Evolutionary conservation across 768 basidiomycete genomes (phyloP).

Genomic region (Hygrophorus russula): DNA sequence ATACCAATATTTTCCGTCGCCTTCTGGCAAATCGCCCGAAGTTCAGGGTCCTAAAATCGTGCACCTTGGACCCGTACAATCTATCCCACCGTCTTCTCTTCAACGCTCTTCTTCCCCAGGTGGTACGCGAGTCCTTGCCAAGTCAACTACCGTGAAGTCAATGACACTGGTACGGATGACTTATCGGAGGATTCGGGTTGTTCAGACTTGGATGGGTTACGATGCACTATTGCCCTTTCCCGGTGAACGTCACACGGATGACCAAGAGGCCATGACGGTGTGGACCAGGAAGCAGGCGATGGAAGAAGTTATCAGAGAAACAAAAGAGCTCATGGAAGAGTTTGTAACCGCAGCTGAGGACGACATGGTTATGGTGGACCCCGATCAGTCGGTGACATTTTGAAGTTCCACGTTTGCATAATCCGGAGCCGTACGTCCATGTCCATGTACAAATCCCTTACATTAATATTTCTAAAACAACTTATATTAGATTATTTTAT

Average conservation of each 20-base stretch:
- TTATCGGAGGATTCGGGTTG: slow-evolving; percentile 47
- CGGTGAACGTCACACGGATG: slow-evolving; percentile 17
- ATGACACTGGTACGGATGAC: slow-evolving; percentile 42
- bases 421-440: too few relatives aligned
- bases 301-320: slow-evolving; percentile 41
- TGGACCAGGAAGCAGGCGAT: slow-evolving; percentile 49
- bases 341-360: slow-evolving; percentile 21
- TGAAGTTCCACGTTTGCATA: too few relatives aligned
- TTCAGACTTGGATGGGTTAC: slow-evolving; percentile 59
- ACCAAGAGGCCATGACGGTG: slow-evolving; percentile 25
- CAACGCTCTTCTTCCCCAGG: slow-evolving; percentile 6
- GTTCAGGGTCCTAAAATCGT: slow-evolving; percentile 3
- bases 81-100: slow-evolving; percentile 10
- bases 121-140: slow-evolving; percentile 16
- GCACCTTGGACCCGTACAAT: slow-evolving; percentile 12
- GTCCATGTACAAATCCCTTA: too few relatives aligned
- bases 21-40: not conserved
- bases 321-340: slow-evolving; percentile 45
- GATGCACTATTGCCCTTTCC: slow-evolving; percentile 39
- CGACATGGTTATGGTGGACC: too few relatives aligned
- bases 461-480: too few relatives aligned
- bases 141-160: slow-evolving; percentile 37
- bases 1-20: not conserved
- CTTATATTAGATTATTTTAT: too few relatives aligned
- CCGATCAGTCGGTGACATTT: too few relatives aligned